phyloP scores from a whole-genome alignment of 2,329 filamentous ascomycete genomes.

The Escovopsis sp. region DNA sequence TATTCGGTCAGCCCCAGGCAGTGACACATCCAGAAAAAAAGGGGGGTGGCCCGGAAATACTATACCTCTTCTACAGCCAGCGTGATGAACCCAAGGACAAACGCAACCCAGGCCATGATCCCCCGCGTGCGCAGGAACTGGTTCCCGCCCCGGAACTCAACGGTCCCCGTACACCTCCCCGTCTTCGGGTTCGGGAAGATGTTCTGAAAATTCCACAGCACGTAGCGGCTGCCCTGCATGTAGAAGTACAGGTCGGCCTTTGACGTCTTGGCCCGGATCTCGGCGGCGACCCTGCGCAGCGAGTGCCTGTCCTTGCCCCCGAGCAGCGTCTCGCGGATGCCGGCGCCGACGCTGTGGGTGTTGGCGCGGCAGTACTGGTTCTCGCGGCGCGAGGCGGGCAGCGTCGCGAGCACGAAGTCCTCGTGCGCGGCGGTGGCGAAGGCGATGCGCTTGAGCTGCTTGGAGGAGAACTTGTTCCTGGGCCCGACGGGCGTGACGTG shows the following conservation, averaged over 20 bases:
- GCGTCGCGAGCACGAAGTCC: slow-evolving; percentile 18
- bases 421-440: slow-evolving; percentile 22
- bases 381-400: slow-evolving; percentile 18
- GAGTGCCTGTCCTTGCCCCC: slow-evolving; percentile 14
- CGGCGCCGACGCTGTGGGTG: slow-evolving; percentile 17
- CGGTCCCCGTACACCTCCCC: slow-evolving; percentile 21
- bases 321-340: slow-evolving; percentile 14
- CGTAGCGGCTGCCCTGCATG: slow-evolving; percentile 25
- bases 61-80: slow-evolving; percentile 22
- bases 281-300: slow-evolving; percentile 16
- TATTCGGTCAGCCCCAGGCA: background rate
- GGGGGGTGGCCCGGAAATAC: slow-evolving; percentile 2
- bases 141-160: slow-evolving; percentile 26
- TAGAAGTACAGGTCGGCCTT: slow-evolving; percentile 21
- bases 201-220: slow-evolving; percentile 27
- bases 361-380: slow-evolving; percentile 23
- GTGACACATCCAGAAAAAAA: background rate
- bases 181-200: slow-evolving; percentile 23
- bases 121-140: slow-evolving; percentile 24
- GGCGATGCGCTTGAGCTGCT: slow-evolving; percentile 22
- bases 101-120: slow-evolving; percentile 24
- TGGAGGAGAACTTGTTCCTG: slow-evolving; percentile 21
- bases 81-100: slow-evolving; percentile 24
- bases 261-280: slow-evolving; percentile 12
- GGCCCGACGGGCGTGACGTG: slow-evolving; percentile 22